Evolutionary conservation across 352 stramenopile species (phyloP).

Genomic region (Pythium vanterpoolii): DNA sequence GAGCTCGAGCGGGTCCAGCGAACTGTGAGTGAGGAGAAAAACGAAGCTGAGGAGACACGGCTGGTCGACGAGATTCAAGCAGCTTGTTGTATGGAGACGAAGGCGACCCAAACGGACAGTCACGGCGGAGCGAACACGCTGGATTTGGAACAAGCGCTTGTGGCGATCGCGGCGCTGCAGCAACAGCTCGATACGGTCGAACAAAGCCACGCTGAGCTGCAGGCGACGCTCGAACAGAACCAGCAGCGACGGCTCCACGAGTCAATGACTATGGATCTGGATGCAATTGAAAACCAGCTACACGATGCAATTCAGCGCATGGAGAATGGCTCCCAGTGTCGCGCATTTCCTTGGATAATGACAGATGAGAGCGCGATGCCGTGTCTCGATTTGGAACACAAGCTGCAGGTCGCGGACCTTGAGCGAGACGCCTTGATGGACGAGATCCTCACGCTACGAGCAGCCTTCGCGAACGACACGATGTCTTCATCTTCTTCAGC

Average conservation of each 20-base stretch:
- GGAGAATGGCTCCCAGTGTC: conserved; percentile 1
- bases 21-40: not conserved
- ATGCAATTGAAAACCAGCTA: conserved; percentile 13
- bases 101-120: conserved; percentile 6
- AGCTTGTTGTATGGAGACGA: not conserved
- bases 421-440: conserved; percentile 10
- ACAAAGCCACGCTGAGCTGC: conserved; percentile 2
- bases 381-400: conserved; percentile 19
- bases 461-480: not conserved
- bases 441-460: conserved; percentile 5
- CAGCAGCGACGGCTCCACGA: not conserved
- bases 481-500: not conserved
- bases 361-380: not conserved
- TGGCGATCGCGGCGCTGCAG: conserved; percentile 6
- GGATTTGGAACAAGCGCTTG: not conserved
- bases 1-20: conserved; percentile 24
- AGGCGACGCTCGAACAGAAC: not conserved
- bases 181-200: conserved; percentile 14
- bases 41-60: not conserved
- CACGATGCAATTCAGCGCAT: conserved; percentile 11
- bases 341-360: not conserved
- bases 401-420: not conserved
- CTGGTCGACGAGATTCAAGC: too few species aligned
- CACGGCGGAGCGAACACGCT: not conserved
- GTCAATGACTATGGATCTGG: not conserved